These are phyloP conservation scores for Camellia granthamiana DNA, from an alignment of 148 eudicot species.

Conservation along the genomic window DNA sequence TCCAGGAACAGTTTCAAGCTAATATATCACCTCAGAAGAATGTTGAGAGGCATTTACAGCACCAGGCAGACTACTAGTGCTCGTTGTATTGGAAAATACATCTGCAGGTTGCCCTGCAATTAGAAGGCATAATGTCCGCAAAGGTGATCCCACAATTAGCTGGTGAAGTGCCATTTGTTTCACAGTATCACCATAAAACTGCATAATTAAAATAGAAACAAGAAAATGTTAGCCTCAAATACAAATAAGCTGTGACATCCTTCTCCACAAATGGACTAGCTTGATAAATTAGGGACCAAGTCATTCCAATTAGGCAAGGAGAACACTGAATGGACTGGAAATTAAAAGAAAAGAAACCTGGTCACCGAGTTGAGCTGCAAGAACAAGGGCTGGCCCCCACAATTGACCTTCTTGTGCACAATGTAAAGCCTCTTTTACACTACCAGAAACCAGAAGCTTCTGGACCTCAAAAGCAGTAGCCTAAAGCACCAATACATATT, in stretches of 20 bases:
- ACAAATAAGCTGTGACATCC: conserved; percentile 1
- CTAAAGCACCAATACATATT: conserved; percentile 27
- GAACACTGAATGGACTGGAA: neutral
- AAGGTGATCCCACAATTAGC: conserved; percentile 61
- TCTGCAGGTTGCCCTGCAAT: conserved; percentile 77
- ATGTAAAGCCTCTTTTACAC: conserved; percentile 64
- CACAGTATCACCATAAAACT: conserved; percentile 74
- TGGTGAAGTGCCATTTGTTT: conserved; percentile 79
- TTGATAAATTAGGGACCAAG: neutral
- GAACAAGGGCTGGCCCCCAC: conserved; percentile 76
- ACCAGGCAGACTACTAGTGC: conserved; percentile 29
- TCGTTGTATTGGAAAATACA: conserved; percentile 44
- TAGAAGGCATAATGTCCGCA: conserved; percentile 68
- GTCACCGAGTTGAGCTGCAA: conserved; percentile 77
- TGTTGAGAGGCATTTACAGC: conserved; percentile 35
- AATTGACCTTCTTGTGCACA: conserved; percentile 77
- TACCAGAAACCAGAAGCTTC: conserved; percentile 71
- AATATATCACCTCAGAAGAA: conserved; percentile 41
- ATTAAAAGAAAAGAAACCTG: conserved; percentile 33
- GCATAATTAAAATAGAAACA: conserved; percentile 16
- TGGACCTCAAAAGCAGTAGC: conserved; percentile 75
- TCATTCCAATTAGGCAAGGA: neutral
- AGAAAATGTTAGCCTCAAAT: neutral
- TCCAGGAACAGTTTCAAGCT: neutral
- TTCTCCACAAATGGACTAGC: neutral